These are phyloP conservation scores for Paratinospora sagittata DNA, from an alignment of 164 flowering plant genomes.

Conservation along the genomic window DNA sequence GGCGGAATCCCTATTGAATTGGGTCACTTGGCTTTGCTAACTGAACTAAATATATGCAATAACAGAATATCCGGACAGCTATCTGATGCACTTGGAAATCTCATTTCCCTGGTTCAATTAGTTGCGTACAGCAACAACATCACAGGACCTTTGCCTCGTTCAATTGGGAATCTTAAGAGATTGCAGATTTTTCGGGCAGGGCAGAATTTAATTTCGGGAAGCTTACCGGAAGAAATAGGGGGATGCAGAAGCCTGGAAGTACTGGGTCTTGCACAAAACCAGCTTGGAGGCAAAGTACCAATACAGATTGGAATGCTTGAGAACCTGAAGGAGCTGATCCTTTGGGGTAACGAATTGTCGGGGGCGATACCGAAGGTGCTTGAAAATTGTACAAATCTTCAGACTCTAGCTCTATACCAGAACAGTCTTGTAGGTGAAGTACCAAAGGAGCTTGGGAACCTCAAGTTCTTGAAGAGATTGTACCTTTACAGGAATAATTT, in stretches of 20 bases:
- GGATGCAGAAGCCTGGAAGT: conserved; percentile 46
- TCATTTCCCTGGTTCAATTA: conserved; percentile 49
- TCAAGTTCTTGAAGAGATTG: conserved; percentile 41
- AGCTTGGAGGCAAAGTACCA: conserved; percentile 50
- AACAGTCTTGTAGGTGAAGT: conserved; percentile 65
- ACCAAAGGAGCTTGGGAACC: conserved; percentile 65
- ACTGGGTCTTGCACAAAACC: conserved; percentile 84
- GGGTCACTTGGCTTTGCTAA: conserved; percentile 29
- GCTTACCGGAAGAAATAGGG: conserved; percentile 60
- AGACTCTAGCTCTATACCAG: conserved; percentile 60
- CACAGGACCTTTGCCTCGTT: conserved; percentile 64
- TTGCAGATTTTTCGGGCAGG: conserved; percentile 76
- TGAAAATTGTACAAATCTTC: conserved; percentile 62
- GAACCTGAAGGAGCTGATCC: conserved; percentile 48
- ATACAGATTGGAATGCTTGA: conserved; percentile 66
- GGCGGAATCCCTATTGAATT: conserved; percentile 41
- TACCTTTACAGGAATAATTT: conserved; percentile 73
- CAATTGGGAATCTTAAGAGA: conserved; percentile 68
- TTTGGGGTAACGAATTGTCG: conserved; percentile 61
- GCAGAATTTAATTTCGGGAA: conserved; percentile 72
- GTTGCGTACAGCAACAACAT: conserved; percentile 71
- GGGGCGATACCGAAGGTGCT: conserved; percentile 74
- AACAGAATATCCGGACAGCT: conserved; percentile 63
- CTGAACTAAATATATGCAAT: conserved; percentile 49
- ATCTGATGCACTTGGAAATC: conserved; percentile 68